Evolutionary conservation across 1,284 basidiomycete genomes (phyloP), one percentile per base, ranked within the genome.

Genomic region (Rhodotorula sp.): DNA sequence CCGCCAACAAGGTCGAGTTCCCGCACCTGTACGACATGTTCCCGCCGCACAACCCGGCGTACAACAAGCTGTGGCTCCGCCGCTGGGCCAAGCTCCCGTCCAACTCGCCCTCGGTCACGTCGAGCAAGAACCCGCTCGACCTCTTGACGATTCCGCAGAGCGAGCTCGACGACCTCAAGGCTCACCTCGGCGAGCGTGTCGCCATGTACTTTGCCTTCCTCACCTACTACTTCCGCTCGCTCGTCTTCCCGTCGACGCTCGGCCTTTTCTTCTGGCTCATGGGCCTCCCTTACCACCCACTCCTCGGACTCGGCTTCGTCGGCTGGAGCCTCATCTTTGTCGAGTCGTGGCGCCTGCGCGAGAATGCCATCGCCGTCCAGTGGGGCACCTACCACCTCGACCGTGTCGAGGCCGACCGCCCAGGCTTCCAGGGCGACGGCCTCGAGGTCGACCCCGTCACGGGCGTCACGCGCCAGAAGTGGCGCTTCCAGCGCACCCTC

Each of bases 201-300:
- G 91, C 92, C n/a, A 86, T 95, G 42, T 97, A 97, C 82, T 97
- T 95, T 81, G 87, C 88, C 65, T 97, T 95, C 83, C 85, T 97
- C 16, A 87, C 88, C 5, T 87, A 87, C 69, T 97, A 97, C 83
- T 86, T 88, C 81, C 55, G 67, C 25, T 64, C 74, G 12, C 66
- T 81, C 65, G 48, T 70, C 71, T 82, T 65, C 78, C 82, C 53
- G 27, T 67, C 80, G n/a, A 69, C 81, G 64, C 79, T 82, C 17
- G 73, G 79, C 17, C 59, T 79, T 19, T 76, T 81, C 70, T 83
- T 85, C 89, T 79, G 86, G 87, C 25, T 85, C 85, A 13, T 86
- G 87, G 74, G 76, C 5, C 57, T 75, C n/a, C 52, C 71, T 0
- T 96, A 92, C 81, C 90, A 90, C 5, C 86, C 90, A 7, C 71